Evolutionary conservation across 192 early-diverging fungal genomes (phyloP).

Genomic region (Coemansia asiatica): DNA sequence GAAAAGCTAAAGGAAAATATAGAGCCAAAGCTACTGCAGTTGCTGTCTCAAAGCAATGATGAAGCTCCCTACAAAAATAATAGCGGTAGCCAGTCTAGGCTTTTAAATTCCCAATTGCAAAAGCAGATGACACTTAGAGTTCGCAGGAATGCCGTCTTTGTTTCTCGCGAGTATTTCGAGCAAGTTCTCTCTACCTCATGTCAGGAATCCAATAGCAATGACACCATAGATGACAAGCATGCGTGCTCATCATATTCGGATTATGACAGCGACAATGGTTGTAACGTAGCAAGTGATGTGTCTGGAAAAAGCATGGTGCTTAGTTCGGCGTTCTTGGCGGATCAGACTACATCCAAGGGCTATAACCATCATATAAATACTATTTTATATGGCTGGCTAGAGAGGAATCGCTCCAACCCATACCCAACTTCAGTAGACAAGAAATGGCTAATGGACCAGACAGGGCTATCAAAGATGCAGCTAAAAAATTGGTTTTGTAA

Average conservation of each 20-base stretch:
- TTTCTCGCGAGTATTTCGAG: slow-evolving; percentile 6
- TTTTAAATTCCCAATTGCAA: background rate
- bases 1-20: background rate
- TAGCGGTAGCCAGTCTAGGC: background rate
- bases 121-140: background rate
- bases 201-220: background rate
- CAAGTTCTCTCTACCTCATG: background rate
- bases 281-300: background rate
- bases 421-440: slow-evolving; percentile 36
- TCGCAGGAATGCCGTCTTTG: slow-evolving; percentile 1
- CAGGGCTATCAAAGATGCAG: slow-evolving; percentile 47
- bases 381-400: slow-evolving; percentile 32
- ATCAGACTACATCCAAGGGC: slow-evolving; percentile 5
- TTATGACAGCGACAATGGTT: background rate
- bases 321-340: background rate
- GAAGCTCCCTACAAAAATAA: background rate
- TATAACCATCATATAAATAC: slow-evolving; percentile 20
- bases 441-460: slow-evolving; percentile 27
- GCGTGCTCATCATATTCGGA: background rate
- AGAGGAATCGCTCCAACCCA: slow-evolving; percentile 17
- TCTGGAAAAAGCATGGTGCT: background rate
- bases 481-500: slow-evolving; percentile 56
- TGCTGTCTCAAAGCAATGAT: background rate
- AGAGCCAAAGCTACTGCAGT: background rate
- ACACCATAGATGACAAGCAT: background rate